Percentiles rank a stretch among this genome's conserved stretches.
Conservation (phyloP, 495 filamentous ascomycete genomes). For the Tuber magnatum region DNA sequence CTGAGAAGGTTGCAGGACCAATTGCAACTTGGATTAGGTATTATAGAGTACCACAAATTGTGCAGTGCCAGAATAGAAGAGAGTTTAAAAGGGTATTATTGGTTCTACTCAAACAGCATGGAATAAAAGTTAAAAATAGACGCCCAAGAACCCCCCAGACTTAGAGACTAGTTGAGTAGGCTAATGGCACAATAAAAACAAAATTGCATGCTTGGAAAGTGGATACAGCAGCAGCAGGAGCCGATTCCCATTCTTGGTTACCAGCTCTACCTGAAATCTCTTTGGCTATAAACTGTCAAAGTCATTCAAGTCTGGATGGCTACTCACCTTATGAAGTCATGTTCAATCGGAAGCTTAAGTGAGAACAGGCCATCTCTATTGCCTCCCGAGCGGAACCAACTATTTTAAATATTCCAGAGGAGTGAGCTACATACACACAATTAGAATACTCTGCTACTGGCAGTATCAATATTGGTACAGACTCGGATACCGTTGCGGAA, state of each 20-base stretch:
- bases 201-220: slow-evolving; percentile 32
- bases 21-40: slow-evolving; percentile 11
- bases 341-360: background rate
- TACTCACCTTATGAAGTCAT: slow-evolving; percentile 7
- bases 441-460: too few relatives aligned
- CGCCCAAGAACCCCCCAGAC: slow-evolving; percentile 1
- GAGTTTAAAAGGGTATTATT: slow-evolving; percentile 23
- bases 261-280: background rate
- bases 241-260: background rate
- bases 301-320: background rate
- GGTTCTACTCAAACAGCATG: slow-evolving; percentile 8
- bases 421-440: too few relatives aligned
- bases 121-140: slow-evolving; percentile 24
- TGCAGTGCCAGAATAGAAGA: slow-evolving; percentile 24
- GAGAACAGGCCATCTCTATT: too few relatives aligned
- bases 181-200: slow-evolving; percentile 17
- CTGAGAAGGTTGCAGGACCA: background rate
- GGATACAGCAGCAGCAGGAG: slow-evolving; percentile 30
- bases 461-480: too few relatives aligned
- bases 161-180: slow-evolving; percentile 18
- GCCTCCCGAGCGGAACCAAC: too few relatives aligned
- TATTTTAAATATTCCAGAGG: too few relatives aligned
- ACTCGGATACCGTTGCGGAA: too few relatives aligned
- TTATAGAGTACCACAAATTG: slow-evolving; percentile 13
- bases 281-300: slow-evolving; percentile 2